phyloP scores from a whole-genome alignment of 106 monocot species.

The Apostasia shenzhenica region DNA sequence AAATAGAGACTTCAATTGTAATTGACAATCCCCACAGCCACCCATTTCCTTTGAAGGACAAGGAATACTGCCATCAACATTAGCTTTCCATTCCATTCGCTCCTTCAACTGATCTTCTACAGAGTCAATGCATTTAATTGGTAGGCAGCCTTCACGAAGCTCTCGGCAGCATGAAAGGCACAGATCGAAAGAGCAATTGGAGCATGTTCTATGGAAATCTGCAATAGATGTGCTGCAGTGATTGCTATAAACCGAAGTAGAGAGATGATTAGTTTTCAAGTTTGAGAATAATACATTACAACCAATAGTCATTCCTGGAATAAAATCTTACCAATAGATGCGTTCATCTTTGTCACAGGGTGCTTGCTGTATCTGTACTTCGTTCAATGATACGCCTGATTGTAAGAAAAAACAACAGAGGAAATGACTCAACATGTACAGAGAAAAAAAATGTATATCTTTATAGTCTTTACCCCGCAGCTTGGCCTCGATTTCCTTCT shows the following conservation, averaged over 20 bases:
- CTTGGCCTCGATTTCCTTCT: conserved; percentile 57
- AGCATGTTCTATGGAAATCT: conserved; percentile 40
- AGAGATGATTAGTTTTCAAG: not conserved
- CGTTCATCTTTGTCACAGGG: conserved; percentile 46
- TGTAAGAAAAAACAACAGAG: not conserved
- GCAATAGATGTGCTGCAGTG: conserved; percentile 40
- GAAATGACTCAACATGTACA: not conserved
- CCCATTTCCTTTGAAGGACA: conserved; percentile 50
- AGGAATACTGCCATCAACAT: conserved; percentile 62
- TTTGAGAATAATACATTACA: not conserved
- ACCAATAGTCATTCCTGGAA: not conserved
- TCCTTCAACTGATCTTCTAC: not conserved
- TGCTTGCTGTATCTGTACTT: conserved; percentile 34
- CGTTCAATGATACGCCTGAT: conserved; percentile 22
- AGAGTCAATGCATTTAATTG: not conserved
- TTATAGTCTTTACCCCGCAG: conserved; percentile 25
- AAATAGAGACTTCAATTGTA: conserved; percentile 53
- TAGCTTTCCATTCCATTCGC: conserved; percentile 37
- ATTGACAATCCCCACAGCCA: conserved; percentile 39
- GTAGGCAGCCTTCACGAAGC: conserved; percentile 32
- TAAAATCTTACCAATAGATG: conserved; percentile 36
- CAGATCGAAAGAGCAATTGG: conserved; percentile 35
- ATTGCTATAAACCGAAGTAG: conserved; percentile 13
- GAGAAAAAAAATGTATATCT: not conserved
- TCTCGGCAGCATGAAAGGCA: conserved; percentile 53